Base-by-base conservation (phyloP, 148 eudicot genomes). In the Nepenthes mirabilis region DNA sequence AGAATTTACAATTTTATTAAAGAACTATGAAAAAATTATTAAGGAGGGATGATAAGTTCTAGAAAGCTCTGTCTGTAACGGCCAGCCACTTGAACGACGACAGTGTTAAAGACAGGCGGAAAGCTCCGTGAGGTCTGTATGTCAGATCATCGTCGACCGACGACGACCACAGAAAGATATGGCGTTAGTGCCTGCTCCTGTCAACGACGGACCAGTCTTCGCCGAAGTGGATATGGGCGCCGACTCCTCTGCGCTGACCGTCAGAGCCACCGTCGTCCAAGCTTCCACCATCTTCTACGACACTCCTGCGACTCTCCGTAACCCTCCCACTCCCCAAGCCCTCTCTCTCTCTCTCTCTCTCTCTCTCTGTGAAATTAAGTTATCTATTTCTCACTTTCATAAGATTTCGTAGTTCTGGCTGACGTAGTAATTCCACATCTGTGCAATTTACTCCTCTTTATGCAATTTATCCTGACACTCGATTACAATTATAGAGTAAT, bases 241-340 rank as follows among this genome's bases (percentile, higher is more conserved):
- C 43, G 93, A 83, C 36, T 37, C 83, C 11, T 71, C 81, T 9
- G 37, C 84, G 10, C 37, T 83, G 59, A 81, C 85, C 34, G 86
- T 87, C 13, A 82, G 97, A 52, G 96, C 97, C 80, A 91, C 97
- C 65, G 95, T 91, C 11, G 95, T 91, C 12, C 95, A 91, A 73
- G 97, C 97, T 45, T 75, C 93, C 59, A 85, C 97, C 76, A 67
- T 91, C 72, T 88, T 88, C 79, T 88, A 85, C 69, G 93, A 91
- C 74, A 91, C 93, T 53, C 94, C 93, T 52, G 82, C 97, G 69
- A 91, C 96, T 52, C 81, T 87, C 50, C 86, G 97, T 90, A 52
- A 23, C 23, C 23, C 23, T 23, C 23, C 23, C 23, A 23, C 23
- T 23, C 23, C 0, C 23, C 23, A 23, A 23, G 23, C 23, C 23